Evolutionary conservation across 1,284 basidiomycete species (phyloP), one percentile per base, ranked within the genome.

Genomic region (Coniophora puteana): DNA sequence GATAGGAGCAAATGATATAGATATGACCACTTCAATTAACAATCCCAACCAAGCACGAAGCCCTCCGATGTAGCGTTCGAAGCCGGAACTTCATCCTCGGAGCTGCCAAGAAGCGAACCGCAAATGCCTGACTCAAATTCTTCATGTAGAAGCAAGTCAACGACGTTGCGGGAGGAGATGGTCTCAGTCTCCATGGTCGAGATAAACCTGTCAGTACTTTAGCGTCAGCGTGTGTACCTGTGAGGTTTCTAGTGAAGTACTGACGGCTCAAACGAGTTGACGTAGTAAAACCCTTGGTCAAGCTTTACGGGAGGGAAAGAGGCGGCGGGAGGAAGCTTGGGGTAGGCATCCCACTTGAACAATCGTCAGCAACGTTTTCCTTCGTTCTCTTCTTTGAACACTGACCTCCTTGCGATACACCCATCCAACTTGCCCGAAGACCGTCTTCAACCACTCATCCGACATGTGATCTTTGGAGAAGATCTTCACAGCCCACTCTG

Each of bases 101-200:
- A 38, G 18, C 43, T 51, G 7, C 52, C 53, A 27, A 62, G 48
- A 43, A 49, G 43, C 26, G 56, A 54, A 22, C 69, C 73, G 61
- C 85, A 89, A 25, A 89, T 72, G 16, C 78, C 71, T 0, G 73
- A 65, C 26, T 71, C 62, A 53, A 80, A 92, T 54, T 82, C 74
- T 26, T 89, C 80, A 18, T 76, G 68, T 12, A 91, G 68, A 17
- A 90, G 69, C 18, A 89, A 67, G 48, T 90, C 89, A 36, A 91
- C 88, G 20, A 85, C 73, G 57, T 96, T 95, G 27, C 90, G 80
- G 0, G 89, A 80, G 0, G 89, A 74, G 28, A 96, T 66, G 0
- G 89, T 93, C 61, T 91, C 83, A 0, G 93, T 95, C 64, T 97
- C 93, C 93, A 96, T 94, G 8, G 86, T 87, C 11, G 82, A 86